Evolutionary conservation across 441 rosid species (phyloP), one percentile per base, ranked within the genome.

Genomic region (Breynia disticha): DNA sequence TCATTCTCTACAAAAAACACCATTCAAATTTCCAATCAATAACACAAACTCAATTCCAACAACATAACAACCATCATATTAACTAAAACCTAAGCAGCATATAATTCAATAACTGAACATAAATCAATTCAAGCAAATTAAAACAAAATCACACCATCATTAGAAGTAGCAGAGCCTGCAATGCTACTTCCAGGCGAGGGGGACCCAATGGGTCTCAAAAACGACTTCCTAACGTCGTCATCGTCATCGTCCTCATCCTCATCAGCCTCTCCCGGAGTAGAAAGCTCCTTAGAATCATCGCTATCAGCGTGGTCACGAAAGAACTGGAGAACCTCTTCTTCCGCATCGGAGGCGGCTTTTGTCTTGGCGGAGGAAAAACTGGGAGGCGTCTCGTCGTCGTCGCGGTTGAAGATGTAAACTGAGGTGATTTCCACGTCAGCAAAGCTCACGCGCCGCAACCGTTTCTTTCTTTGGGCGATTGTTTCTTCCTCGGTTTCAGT

Each of bases 391-490:
- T n/a, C n/a, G n/a, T 90, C 96, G 69, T 90, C 90, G 32, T 90
- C 90, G 22, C 93, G 86, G 24, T 82, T 77, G 72, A 85, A 90
- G 50, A 90, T 73, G 75, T 87, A 93, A 54, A 87, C 81, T 55
- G 98, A 85, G 22, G 98, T 87, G 49, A 90, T 85, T 62, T 90
- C 95, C 8, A 81, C 70, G 76, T 90, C 95, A n/a, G 93, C 98
- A 54, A 90, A 90, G 79, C 98, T 83, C 58, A 90, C 98, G 47
- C 95, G 86, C 59, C 98, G 80, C 43, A 77, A 67, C 15, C 93
- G 90, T 61, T 83, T 87, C 69, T 69, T 70, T 21, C 72, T 67
- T 22, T 74, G 71, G 0, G 93, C 96, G 41, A 80, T 44, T 17
- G 85, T 77, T 64, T 83, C 95, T 47, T 81, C 90, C 45, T 79